Conservation (phyloP, 176 grass and related monocot species). For the Urochloa ruziziensis region DNA sequence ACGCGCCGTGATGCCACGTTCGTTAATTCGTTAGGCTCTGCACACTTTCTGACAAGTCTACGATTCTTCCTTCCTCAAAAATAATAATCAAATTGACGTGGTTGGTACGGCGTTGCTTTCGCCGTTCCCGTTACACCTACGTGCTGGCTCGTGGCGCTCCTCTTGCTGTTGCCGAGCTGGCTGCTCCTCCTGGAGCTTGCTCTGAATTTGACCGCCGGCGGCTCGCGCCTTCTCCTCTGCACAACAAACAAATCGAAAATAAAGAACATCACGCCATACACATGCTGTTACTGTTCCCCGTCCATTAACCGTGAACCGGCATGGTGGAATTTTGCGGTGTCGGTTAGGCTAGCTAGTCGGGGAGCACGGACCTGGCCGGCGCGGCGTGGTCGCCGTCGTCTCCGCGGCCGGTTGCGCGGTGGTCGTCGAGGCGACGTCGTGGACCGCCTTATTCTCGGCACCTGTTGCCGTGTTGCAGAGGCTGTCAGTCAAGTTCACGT, state of each 20-base stretch:
- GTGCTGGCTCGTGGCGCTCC: neutral
- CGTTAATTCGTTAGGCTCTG: neutral
- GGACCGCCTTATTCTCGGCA: neutral
- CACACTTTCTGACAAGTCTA: neutral
- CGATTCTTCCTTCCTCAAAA: neutral
- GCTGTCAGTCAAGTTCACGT: neutral
- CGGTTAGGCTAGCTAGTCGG: neutral
- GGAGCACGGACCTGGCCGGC: slow-evolving; percentile 15
- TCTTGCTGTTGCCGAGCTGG: neutral
- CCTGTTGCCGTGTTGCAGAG: neutral
- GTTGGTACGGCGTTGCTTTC: slow-evolving; percentile 10
- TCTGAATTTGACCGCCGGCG: neutral
- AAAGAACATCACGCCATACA: neutral
- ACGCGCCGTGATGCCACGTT: neutral
- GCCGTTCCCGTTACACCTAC: slow-evolving; percentile 25
- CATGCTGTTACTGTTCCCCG: neutral
- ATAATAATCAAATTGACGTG: neutral
- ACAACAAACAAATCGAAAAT: neutral
- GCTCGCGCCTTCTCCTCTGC: neutral
- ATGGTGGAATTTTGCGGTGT: neutral
- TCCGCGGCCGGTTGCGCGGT: neutral
- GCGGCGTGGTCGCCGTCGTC: neutral
- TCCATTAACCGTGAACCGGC: neutral
- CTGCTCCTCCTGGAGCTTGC: slow-evolving; percentile 1
- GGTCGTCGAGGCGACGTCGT: neutral